phyloP scores from a whole-genome alignment of 805 yeast genomes.

The Saturnispora serradocipensis region DNA sequence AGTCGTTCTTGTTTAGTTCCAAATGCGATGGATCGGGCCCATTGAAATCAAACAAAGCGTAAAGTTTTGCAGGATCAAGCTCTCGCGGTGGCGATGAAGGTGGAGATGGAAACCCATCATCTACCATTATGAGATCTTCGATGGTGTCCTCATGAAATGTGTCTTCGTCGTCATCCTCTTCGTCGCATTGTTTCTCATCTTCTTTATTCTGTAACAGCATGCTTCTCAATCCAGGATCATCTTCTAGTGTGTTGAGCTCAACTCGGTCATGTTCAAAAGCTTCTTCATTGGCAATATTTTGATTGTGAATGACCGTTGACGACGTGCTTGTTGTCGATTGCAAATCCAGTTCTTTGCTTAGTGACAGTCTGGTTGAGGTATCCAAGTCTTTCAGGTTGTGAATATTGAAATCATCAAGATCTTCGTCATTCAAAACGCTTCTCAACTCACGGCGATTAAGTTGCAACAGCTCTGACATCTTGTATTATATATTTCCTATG shows the following conservation, averaged over 20 bases:
- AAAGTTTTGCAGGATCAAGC: slow-evolving; percentile 71
- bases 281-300: slow-evolving; percentile 5
- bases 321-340: slow-evolving; percentile 21
- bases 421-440: slow-evolving; percentile 13
- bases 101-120: slow-evolving; percentile 47
- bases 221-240: slow-evolving; percentile 13
- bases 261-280: neutral
- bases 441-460: slow-evolving; percentile 3
- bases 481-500: neutral
- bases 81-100: slow-evolving; percentile 74
- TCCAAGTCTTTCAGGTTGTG: slow-evolving; percentile 9
- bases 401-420: slow-evolving; percentile 14
- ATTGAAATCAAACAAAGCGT: slow-evolving; percentile 77
- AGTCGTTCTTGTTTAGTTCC: slow-evolving; percentile 67
- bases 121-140: slow-evolving; percentile 15
- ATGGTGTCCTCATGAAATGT: slow-evolving; percentile 4
- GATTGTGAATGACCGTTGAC: slow-evolving; percentile 22
- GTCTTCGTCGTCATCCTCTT: neutral
- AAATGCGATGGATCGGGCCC: slow-evolving; percentile 95
- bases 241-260: slow-evolving; percentile 18
- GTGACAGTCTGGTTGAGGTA: slow-evolving; percentile 9
- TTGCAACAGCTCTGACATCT: neutral
- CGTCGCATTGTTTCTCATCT: neutral
- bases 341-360: slow-evolving; percentile 7
- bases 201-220: neutral